A percentile compares a stretch with the other conserved stretches of the same genome.
phyloP scores from a whole-genome alignment of 164 flowering plant genomes.

The Nelumbo lutea region DNA sequence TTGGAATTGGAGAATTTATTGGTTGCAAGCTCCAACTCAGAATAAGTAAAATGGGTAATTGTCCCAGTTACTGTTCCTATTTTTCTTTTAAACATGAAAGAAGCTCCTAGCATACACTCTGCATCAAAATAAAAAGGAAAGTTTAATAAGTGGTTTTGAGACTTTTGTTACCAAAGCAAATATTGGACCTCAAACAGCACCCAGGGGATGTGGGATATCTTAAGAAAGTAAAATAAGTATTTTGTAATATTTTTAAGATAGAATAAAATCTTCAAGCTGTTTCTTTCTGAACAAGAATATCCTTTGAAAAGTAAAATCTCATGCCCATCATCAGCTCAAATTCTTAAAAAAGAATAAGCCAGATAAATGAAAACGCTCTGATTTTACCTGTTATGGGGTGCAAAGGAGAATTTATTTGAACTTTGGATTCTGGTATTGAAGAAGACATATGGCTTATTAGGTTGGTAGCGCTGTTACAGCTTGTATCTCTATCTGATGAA shows the following conservation, averaged over 20 bases:
- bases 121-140: constrained; percentile 13
- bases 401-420: constrained; percentile 23
- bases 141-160: neutral
- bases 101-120: constrained; percentile 58
- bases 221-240: neutral
- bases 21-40: constrained; percentile 75
- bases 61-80: constrained; percentile 43
- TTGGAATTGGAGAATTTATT: constrained; percentile 63
- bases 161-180: neutral
- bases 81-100: constrained; percentile 41
- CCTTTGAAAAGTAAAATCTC: neutral
- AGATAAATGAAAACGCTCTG: neutral
- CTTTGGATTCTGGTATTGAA: constrained; percentile 38
- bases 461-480: constrained; percentile 68
- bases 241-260: neutral
- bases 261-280: neutral
- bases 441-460: constrained; percentile 46
- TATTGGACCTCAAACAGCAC: neutral
- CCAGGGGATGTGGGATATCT: too few relatives aligned
- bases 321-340: neutral
- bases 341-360: neutral
- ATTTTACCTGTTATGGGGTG: constrained; percentile 47
- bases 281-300: neutral
- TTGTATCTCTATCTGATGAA: constrained; percentile 59
- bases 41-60: constrained; percentile 55